A percentile compares a stretch with the other conserved stretches of the same genome.
Evolutionary conservation across 2,329 filamentous ascomycete species (phyloP).

Genomic region (Venturia effusa): DNA sequence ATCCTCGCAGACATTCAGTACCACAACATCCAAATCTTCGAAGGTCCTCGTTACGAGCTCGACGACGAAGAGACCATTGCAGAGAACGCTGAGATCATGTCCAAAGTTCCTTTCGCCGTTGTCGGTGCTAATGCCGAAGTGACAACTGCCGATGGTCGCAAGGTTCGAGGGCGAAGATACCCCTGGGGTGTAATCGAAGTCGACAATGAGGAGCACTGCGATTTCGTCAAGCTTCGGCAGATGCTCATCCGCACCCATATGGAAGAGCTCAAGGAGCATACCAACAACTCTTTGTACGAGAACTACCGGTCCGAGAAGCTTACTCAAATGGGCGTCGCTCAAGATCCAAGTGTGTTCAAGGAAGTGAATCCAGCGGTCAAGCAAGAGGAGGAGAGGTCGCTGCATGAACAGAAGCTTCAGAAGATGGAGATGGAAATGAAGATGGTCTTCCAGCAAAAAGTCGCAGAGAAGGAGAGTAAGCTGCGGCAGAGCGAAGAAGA

Average conservation of each 20-base stretch:
- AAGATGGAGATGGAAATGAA: constrained; percentile 99
- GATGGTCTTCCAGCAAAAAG: constrained; percentile 99
- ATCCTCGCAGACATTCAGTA: constrained; percentile 94
- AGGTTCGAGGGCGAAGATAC: constrained; percentile 90
- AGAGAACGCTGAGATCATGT: constrained; percentile 99
- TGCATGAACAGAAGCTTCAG: constrained; percentile 98
- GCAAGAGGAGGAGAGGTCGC: constrained; percentile 95
- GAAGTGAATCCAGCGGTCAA: constrained; percentile 99
- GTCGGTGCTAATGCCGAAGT: constrained; percentile 96
- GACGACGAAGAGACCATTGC: constrained; percentile 99
- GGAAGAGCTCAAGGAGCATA: constrained; percentile 99
- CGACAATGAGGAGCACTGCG: constrained; percentile 99
- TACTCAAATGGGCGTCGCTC: constrained; percentile 93
- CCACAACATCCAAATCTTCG: constrained; percentile 97
- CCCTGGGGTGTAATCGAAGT: constrained; percentile 99
- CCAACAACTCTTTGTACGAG: constrained; percentile 97
- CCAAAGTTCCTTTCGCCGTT: constrained; percentile 96
- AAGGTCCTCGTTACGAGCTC: constrained; percentile 94
- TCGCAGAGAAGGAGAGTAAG: constrained; percentile 98
- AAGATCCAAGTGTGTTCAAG: constrained; percentile 99
- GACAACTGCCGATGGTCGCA: constrained; percentile 79
- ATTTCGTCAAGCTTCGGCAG: constrained; percentile 98
- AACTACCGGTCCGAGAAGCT: constrained; percentile 99
- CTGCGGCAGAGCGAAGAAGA: constrained; percentile 99
- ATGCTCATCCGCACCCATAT: constrained; percentile 99